Conservation (phyloP, 441 rosid genomes). For the Adansonia gregorii region DNA sequence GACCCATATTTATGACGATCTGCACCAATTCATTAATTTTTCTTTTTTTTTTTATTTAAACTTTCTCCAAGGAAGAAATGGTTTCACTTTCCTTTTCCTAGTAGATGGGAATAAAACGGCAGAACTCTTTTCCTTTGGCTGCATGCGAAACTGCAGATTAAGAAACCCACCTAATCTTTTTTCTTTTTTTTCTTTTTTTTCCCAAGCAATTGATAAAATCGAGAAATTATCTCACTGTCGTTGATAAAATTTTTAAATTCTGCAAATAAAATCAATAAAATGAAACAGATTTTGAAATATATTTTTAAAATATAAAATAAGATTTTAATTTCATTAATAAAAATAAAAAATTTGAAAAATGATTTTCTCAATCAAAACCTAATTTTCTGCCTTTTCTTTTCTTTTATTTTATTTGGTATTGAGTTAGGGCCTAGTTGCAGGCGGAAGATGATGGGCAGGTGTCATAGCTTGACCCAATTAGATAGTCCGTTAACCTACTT, state of each 20-base stretch:
- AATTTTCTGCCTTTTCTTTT: background rate
- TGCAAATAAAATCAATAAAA: too few species aligned
- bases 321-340: too few species aligned
- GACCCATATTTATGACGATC: background rate
- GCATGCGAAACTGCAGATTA: background rate
- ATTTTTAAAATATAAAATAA: too few species aligned
- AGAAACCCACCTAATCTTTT: conserved; percentile 7
- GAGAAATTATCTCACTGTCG: background rate
- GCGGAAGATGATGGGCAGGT: conserved; percentile 4
- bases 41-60: background rate
- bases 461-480: background rate
- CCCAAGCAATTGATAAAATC: background rate
- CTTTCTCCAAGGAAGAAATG: background rate
- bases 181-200: background rate
- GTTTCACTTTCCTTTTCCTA: background rate
- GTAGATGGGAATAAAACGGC: background rate
- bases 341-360: background rate
- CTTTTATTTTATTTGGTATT: background rate
- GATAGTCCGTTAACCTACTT: background rate
- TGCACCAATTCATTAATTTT: background rate
- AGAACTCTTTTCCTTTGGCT: background rate
- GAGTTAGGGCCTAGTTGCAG: conserved; percentile 16
- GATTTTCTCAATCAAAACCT: background rate
- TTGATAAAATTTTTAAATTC: too few species aligned
- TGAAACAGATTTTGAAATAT: background rate